Conservation (phyloP, 1,139 yeast genomes). For the Scheffersomyces titani region DNA sequence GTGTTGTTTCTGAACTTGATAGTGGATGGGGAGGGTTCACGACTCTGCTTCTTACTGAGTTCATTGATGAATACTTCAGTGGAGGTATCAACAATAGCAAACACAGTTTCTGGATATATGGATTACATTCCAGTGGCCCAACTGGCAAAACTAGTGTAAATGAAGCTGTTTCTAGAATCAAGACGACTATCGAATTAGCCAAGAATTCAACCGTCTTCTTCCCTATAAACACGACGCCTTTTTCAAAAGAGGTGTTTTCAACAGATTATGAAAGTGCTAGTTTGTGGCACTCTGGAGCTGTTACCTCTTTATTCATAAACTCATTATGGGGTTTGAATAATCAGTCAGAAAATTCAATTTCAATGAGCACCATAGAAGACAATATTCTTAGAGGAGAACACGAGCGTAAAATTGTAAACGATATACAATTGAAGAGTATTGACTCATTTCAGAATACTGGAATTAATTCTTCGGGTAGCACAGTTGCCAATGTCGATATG, state of each 20-base stretch:
- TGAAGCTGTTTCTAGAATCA: slow-evolving; percentile 41
- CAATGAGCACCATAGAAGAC: slow-evolving; percentile 37
- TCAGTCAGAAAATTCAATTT: slow-evolving; percentile 18
- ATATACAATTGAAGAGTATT: slow-evolving; percentile 20
- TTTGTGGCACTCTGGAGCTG: slow-evolving; percentile 45
- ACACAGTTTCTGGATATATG: slow-evolving; percentile 46
- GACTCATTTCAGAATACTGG: not conserved
- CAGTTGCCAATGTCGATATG: slow-evolving; percentile 16
- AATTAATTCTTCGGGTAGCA: not conserved
- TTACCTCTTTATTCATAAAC: slow-evolving; percentile 32
- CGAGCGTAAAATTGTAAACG: slow-evolving; percentile 37
- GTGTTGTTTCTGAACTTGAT: slow-evolving; percentile 66
- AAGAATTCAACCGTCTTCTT: slow-evolving; percentile 50
- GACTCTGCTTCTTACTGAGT: slow-evolving; percentile 45
- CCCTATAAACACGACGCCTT: slow-evolving; percentile 36
- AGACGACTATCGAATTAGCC: slow-evolving; percentile 45
- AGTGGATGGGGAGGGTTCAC: slow-evolving; percentile 87
- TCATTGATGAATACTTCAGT: slow-evolving; percentile 74
- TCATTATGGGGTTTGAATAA: slow-evolving; percentile 43
- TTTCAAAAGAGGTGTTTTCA: slow-evolving; percentile 4
- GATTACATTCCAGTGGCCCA: slow-evolving; percentile 9
- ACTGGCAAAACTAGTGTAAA: slow-evolving; percentile 1
- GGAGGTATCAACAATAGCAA: slow-evolving; percentile 46
- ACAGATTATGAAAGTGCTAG: slow-evolving; percentile 19
- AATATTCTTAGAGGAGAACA: slow-evolving; percentile 28